Conservation (phyloP, 805 yeast species). For the Wickerhamomyces kurtzmanii region DNA sequence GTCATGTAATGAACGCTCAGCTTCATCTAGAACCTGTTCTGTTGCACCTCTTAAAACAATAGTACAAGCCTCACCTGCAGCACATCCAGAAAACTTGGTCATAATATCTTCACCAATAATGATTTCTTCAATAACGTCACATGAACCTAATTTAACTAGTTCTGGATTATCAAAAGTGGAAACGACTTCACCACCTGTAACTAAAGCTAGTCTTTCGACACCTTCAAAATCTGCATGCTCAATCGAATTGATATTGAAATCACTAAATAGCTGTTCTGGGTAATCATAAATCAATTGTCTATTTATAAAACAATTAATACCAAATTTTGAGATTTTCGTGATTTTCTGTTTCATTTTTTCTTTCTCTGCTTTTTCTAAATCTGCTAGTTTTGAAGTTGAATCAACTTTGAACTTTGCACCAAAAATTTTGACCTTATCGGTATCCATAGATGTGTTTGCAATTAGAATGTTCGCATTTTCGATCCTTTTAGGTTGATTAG, state of each 20-base stretch:
- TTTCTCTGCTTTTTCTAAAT: slow-evolving; percentile 88
- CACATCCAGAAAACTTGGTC: slow-evolving; percentile 90
- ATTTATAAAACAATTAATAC: slow-evolving; percentile 84
- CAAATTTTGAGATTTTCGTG: slow-evolving; percentile 79
- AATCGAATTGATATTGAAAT: slow-evolving; percentile 77
- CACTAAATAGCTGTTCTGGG: slow-evolving; percentile 93
- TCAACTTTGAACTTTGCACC: slow-evolving; percentile 98
- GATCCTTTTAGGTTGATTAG: slow-evolving; percentile 93
- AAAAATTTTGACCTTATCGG: slow-evolving; percentile 94
- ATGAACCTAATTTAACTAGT: slow-evolving; percentile 75
- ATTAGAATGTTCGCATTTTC: slow-evolving; percentile 43
- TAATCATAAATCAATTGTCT: slow-evolving; percentile 96
- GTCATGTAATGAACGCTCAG: slow-evolving; percentile 96
- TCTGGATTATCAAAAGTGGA: slow-evolving; percentile 86
- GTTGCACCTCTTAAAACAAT: slow-evolving; percentile 93
- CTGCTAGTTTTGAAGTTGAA: slow-evolving; percentile 88
- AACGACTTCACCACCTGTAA: slow-evolving; percentile 92
- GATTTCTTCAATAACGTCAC: slow-evolving; percentile 84
- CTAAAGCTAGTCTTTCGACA: slow-evolving; percentile 91
- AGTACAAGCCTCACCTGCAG: slow-evolving; percentile 87
- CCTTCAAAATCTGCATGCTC: slow-evolving; percentile 97
- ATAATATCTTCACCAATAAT: slow-evolving; percentile 96
- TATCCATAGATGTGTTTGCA: slow-evolving; percentile 91
- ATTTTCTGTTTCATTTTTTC: slow-evolving; percentile 87
- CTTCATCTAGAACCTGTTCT: slow-evolving; percentile 91